Evolutionary conservation across 495 filamentous ascomycete genomes (phyloP).

Genomic region (Lindgomyces ingoldianus): DNA sequence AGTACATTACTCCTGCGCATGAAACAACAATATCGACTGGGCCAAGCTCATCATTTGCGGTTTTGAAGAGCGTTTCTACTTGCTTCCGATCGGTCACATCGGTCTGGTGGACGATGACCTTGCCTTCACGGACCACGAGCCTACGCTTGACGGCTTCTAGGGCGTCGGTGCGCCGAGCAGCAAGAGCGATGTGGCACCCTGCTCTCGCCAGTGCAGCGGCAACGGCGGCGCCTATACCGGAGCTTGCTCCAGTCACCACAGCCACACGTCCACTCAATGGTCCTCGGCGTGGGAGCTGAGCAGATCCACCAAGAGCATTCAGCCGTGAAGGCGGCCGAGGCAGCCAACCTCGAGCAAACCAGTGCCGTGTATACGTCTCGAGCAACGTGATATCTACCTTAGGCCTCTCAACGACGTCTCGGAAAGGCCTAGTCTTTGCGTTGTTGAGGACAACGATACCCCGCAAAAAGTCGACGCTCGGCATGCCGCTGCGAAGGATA

Average conservation of each 20-base stretch:
- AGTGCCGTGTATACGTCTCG: constrained; percentile 67
- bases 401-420: constrained; percentile 58
- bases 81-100: constrained; percentile 61
- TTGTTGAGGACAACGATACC: constrained; percentile 65
- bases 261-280: constrained; percentile 56
- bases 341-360: constrained; percentile 70
- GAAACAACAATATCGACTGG: constrained; percentile 66
- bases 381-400: constrained; percentile 61
- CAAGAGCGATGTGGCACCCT: constrained; percentile 64
- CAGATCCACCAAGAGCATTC: constrained; percentile 41
- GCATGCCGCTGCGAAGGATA: constrained; percentile 56
- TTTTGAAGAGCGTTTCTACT: constrained; percentile 57
- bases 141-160: constrained; percentile 58
- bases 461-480: constrained; percentile 60
- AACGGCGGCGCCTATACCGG: constrained; percentile 57
- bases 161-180: constrained; percentile 61
- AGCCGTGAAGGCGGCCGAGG: constrained; percentile 53
- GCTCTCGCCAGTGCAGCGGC: constrained; percentile 48
- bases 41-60: constrained; percentile 57
- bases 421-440: constrained; percentile 56
- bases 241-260: constrained; percentile 57
- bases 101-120: constrained; percentile 60
- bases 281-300: constrained; percentile 48
- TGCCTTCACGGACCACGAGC: constrained; percentile 52
- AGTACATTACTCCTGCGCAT: constrained; percentile 77